Conservation (phyloP, 176 grass and related monocot genomes). For the Rhynchospora pubera region DNA sequence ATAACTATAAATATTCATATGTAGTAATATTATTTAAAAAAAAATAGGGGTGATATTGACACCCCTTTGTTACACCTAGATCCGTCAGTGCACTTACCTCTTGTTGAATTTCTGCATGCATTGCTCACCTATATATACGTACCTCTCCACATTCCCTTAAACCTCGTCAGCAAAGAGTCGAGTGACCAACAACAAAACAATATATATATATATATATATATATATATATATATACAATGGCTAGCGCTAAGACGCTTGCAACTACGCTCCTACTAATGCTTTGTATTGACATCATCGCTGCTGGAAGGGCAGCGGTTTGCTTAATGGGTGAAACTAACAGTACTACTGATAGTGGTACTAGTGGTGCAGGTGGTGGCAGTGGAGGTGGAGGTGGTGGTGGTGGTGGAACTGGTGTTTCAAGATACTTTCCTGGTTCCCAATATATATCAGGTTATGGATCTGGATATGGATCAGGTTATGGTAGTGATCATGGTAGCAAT, state of each 20-base stretch:
- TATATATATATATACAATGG: no score
- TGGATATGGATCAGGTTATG: slow-evolving; percentile 15
- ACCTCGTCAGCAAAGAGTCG: slow-evolving; percentile 1
- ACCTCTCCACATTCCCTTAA: neutral
- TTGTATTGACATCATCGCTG: slow-evolving; percentile 16
- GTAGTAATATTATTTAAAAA: no score
- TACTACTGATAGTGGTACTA: no score
- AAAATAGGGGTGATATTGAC: no score
- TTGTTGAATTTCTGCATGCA: neutral
- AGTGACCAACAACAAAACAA: neutral
- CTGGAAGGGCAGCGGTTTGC: slow-evolving; percentile 10
- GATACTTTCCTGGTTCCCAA: neutral
- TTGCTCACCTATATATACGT: slow-evolving; percentile 11
- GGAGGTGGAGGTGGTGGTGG: neutral
- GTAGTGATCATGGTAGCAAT: neutral
- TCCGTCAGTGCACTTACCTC: no score
- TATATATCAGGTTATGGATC: slow-evolving; percentile 3
- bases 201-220: no score
- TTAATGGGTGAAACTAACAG: neutral
- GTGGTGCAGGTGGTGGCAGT: neutral
- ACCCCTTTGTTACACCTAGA: no score
- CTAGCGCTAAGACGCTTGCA: slow-evolving; percentile 11
- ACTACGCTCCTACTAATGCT: slow-evolving; percentile 6
- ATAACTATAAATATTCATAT: no score
- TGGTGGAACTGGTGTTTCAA: neutral